Evolutionary conservation across 1,139 yeast genomes (phyloP), one percentile per base, ranked within the genome.

Genomic region (Blastobotrys elegans): DNA sequence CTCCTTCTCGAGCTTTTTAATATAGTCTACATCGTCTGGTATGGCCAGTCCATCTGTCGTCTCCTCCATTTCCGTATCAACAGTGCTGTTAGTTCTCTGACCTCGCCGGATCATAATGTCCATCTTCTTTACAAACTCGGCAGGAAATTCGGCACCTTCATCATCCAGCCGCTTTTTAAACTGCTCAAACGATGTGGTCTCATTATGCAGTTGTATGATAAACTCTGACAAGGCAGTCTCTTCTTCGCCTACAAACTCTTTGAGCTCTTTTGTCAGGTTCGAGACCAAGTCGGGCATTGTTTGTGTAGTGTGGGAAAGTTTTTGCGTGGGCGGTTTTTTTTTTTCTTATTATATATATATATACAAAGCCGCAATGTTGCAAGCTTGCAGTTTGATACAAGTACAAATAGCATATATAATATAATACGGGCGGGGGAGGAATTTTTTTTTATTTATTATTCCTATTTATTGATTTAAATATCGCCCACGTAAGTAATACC

Each of bases 61-160:
- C n/a, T 43, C 47, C 4, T 49, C 51, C 26, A 58, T 41, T 21
- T 31, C 29, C 4, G 8, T 13, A 31, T 18, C 20, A 18, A 8
- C 4, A 5, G 11, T 2, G 16, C 11, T 21, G 18, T 36, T 36
- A 34, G 30, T 32, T 44, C 45, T 52, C 48, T 50, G 6, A n/a
- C 17, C 20, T 26, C 30, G 40, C 5, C 66, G 47, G 5, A 68
- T 66, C 50, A 68, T 66, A 8, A 66, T 61, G 33, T 70, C 69
- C 13, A 74, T 56, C 11, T 63, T 58, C 16, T 62, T 62, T 2
- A 80, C 61, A 52, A 79, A 73, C 2, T 51, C 67, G 4, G 59
- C 64, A 0, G 81, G 74, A 50, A 84, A 77, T 10, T 77, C 84
- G 17, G 85, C 87, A 0, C 88, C 92, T 60, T 82, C 75, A 8